These are phyloP conservation scores for Rhizopogon sp. DNA, from an alignment of 768 basidiomycete genomes.

Conservation along the genomic window DNA sequence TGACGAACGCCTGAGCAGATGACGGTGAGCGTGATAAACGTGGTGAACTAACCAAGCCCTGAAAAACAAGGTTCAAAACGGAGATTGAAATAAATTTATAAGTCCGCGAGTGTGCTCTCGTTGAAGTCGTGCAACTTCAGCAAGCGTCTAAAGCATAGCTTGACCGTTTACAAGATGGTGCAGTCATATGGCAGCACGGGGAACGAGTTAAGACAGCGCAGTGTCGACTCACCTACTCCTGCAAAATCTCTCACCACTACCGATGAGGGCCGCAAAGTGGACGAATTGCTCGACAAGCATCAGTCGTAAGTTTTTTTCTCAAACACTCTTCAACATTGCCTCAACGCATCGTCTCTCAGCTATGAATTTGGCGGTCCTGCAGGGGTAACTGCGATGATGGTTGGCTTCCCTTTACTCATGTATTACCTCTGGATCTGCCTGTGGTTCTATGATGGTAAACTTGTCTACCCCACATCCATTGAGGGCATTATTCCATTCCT, in stretches of 20 bases:
- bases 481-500: constrained; percentile 78
- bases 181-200: constrained; percentile 21
- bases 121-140: constrained; percentile 9
- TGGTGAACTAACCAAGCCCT: constrained; percentile 6
- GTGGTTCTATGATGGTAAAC: constrained; percentile 89
- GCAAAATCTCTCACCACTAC: constrained; percentile 36
- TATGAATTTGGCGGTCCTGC: constrained; percentile 96
- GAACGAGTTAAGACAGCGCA: constrained; percentile 26
- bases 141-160: background rate
- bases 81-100: constrained; percentile 12
- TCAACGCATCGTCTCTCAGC: constrained; percentile 34
- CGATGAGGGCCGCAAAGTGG: constrained; percentile 68
- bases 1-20: background rate
- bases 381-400: constrained; percentile 91
- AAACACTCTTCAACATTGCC: background rate
- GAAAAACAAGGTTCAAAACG: constrained; percentile 9
- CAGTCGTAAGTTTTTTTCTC: constrained; percentile 36
- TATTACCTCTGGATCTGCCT: constrained; percentile 99
- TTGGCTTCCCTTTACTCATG: constrained; percentile 91
- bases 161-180: constrained; percentile 17
- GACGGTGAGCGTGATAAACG: background rate
- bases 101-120: constrained; percentile 7
- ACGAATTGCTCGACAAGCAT: constrained; percentile 71
- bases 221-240: constrained; percentile 6
- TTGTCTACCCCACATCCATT: constrained; percentile 62